These are phyloP conservation scores for Diplodia sapinea DNA, from an alignment of 2,329 filamentous ascomycete species.

Conservation along the genomic window DNA sequence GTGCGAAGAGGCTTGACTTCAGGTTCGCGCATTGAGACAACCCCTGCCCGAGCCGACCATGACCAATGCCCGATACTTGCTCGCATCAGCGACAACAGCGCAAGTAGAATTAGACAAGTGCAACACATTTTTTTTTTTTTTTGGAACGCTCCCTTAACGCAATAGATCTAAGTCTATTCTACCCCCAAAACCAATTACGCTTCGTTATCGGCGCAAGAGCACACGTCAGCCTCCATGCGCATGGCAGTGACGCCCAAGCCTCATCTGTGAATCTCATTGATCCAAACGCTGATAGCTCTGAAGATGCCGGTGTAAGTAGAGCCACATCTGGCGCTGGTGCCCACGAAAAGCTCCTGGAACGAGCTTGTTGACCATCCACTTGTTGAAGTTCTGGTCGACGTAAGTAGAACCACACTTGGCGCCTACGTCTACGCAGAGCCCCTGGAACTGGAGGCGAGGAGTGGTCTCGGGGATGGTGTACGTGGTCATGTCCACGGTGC, in stretches of 20 bases:
- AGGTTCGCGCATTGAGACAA: constrained; percentile 39
- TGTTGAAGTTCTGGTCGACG: constrained; percentile 45
- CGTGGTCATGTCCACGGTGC: constrained; percentile 38
- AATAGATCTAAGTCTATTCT: too few species aligned
- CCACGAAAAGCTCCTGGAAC: constrained; percentile 15
- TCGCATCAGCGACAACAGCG: neutral
- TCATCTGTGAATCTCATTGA: too few species aligned
- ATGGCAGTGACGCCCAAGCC: too few species aligned
- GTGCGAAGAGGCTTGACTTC: constrained; percentile 42
- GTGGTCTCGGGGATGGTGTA: neutral
- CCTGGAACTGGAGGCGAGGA: constrained; percentile 17
- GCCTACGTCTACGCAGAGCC: constrained; percentile 1
- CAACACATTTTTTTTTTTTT: too few species aligned
- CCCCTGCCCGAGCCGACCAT: neutral
- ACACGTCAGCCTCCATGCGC: too few species aligned
- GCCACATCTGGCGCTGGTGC: too few species aligned
- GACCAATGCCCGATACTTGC: neutral
- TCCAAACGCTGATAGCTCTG: too few species aligned
- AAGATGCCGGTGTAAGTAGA: too few species aligned
- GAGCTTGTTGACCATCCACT: constrained; percentile 40
- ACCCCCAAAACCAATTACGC: too few species aligned
- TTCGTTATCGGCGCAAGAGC: too few species aligned
- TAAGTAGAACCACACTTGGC: constrained; percentile 36
- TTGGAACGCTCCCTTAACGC: too few species aligned
- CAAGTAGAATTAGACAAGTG: neutral